phyloP scores from a whole-genome alignment of 371 early-diverging fungal genomes.

The Circinella umbellata region DNA sequence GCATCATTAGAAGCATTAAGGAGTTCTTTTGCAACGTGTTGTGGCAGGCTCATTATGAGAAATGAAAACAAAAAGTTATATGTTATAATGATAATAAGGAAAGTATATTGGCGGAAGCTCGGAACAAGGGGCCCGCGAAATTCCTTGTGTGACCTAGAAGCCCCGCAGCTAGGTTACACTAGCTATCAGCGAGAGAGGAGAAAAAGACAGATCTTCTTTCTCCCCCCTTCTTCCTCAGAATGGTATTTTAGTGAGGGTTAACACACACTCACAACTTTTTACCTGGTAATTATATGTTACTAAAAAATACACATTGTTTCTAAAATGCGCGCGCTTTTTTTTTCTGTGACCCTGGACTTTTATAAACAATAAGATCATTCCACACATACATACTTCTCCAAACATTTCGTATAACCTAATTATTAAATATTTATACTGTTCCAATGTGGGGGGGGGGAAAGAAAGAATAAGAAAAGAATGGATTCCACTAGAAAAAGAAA shows the following conservation, averaged over 20 bases:
- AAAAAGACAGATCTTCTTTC: too few species aligned
- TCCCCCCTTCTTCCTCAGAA: too few species aligned
- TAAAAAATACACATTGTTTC: too few species aligned
- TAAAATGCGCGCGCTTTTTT: neutral
- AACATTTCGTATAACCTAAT: neutral
- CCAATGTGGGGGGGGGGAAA: neutral
- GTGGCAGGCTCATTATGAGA: slow-evolving; percentile 8
- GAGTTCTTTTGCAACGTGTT: slow-evolving; percentile 10
- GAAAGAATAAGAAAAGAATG: neutral
- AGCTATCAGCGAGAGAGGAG: too few species aligned
- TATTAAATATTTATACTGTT: neutral
- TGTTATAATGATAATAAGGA: neutral
- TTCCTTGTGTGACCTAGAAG: too few species aligned
- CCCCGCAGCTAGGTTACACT: too few species aligned
- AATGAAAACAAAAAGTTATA: neutral
- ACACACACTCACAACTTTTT: too few species aligned
- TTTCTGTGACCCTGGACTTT: neutral
- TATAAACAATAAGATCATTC: slow-evolving; percentile 9
- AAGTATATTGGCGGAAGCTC: neutral
- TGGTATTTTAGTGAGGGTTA: too few species aligned
- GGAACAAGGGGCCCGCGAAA: neutral
- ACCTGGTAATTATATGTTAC: too few species aligned
- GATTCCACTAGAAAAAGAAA: neutral
- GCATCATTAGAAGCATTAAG: slow-evolving; percentile 11
- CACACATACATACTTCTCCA: neutral